phyloP scores from a whole-genome alignment of 495 filamentous ascomycete genomes.

The Daldinia caldariorum region DNA sequence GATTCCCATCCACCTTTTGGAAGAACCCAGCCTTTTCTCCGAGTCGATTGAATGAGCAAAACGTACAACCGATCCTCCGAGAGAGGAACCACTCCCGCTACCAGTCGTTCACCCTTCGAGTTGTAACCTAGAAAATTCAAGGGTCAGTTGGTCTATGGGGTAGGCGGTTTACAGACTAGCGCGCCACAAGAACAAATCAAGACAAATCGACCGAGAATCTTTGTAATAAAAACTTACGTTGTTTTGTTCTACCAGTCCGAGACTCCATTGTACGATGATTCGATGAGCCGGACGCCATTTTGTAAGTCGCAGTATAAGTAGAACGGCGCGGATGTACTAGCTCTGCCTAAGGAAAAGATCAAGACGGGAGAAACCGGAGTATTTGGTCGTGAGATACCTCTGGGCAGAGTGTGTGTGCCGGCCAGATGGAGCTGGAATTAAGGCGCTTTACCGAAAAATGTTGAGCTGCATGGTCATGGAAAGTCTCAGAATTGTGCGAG shows the following conservation, averaged over 20 bases:
- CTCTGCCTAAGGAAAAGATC: conserved; percentile 24
- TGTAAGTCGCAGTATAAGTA: conserved; percentile 22
- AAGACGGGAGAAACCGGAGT: conserved; percentile 37
- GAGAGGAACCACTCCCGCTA: conserved; percentile 89
- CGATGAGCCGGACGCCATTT: conserved; percentile 47
- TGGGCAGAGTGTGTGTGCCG: conserved; percentile 36
- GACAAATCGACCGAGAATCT: conserved; percentile 35
- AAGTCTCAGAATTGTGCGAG: conserved; percentile 33
- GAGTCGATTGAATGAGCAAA: conserved; percentile 89
- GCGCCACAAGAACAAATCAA: conserved; percentile 38
- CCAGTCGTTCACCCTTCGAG: conserved; percentile 89
- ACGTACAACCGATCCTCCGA: conserved; percentile 75
- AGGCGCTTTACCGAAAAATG: conserved; percentile 47
- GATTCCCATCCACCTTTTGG: conserved; percentile 98
- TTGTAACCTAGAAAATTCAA: conserved; percentile 77
- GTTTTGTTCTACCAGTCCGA: conserved; percentile 77
- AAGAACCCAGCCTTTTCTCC: conserved; percentile 89
- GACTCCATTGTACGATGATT: conserved; percentile 78
- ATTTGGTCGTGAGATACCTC: conserved; percentile 37
- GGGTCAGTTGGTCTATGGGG: conserved; percentile 54
- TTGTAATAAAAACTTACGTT: conserved; percentile 69
- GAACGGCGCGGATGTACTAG: conserved; percentile 32
- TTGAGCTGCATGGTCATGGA: conserved; percentile 50
- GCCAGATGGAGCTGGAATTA: conserved; percentile 50
- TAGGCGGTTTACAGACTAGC: conserved; percentile 39